Conservation (phyloP, 768 basidiomycete species). For the Calvatia gigantea region DNA sequence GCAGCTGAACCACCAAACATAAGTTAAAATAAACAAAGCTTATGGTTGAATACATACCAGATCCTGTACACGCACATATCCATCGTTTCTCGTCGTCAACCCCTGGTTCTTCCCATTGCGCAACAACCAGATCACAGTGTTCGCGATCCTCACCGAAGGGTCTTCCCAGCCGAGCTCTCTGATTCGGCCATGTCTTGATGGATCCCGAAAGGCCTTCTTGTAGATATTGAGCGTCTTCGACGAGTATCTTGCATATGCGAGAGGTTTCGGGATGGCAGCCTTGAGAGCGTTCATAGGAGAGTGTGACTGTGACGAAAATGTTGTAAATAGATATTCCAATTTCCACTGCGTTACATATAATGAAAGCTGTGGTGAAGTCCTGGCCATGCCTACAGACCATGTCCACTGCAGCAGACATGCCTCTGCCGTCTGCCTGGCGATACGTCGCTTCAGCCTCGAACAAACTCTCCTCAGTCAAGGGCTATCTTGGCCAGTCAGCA, state of each 20-base stretch:
- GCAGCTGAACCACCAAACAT: conserved; percentile 5
- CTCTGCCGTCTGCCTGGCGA: not conserved
- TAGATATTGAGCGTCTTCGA: not conserved
- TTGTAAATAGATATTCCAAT: too few relatives aligned
- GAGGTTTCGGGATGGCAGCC: not conserved
- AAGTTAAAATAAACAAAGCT: not conserved
- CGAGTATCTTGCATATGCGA: conserved; percentile 7
- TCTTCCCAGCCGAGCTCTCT: conserved; percentile 64
- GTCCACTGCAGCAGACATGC: conserved; percentile 1
- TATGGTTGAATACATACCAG: conserved; percentile 48
- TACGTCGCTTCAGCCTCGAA: not conserved
- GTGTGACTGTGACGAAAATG: not conserved
- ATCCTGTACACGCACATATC: conserved; percentile 79
- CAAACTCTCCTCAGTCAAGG: not conserved
- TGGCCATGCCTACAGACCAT: too few relatives aligned
- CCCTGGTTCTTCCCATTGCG: conserved; percentile 81
- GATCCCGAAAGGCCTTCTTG: not conserved
- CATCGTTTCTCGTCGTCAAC: conserved; percentile 74
- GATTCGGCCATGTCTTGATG: conserved; percentile 31
- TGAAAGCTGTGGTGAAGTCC: too few relatives aligned
- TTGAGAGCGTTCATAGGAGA: not conserved
- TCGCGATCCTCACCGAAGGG: conserved; percentile 70
- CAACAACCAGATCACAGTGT: conserved; percentile 86
- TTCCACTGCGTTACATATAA: not conserved
- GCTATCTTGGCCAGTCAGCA: not conserved